Evolutionary conservation across 2,329 filamentous ascomycete species (phyloP), one percentile per base, ranked within the genome.

Genomic region (Calonectria fujianensis): DNA sequence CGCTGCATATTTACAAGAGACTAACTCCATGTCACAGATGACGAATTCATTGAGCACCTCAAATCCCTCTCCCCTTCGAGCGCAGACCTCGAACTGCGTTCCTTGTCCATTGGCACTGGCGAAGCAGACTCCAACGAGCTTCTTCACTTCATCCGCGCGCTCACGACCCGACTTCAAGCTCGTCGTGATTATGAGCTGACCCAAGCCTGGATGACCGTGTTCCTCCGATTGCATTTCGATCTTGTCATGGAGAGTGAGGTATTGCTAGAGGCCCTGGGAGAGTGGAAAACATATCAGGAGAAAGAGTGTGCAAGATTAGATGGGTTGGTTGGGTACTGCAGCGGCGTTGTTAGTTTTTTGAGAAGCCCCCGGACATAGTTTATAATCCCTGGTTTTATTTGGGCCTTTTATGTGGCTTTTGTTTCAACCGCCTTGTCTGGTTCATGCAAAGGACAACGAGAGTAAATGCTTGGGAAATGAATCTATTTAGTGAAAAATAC

Each of bases 151-250:
- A 93, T 98, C 67, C 85, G 88, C n/a, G 96, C 96, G 1, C 85
- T 99, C 71, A 97, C 95, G 0, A 89, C 87, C 69, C 90, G 94
- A 16, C 87, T 98, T 68, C 86, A 88, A 54, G 88, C 91, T 66
- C 92, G 93, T 77, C 91, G 91, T 63, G 97, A 98, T 84, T 99
- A 98, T 84, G 97, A 99, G 85, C 89, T 99, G 50, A 94, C 95
- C 20, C 96, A 98, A 85, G 95, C 96, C 0, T 99, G 97, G 96
- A 98, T 99, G 96, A 93, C 94, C 2, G 96, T 98, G 1, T 98
- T 98, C 82, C 84, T 99, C 74, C 91, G 93, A 63, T 87, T 98
- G 51, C 96, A 98, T 84, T 91, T 90, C 76, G 90, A 92, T 77
- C 76, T 89, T 48, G 85, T 91, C 52, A 87, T 87, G 86, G 88